Evolutionary conservation across 805 yeast genomes (phyloP).

Genomic region (Candida pseudoglaebosa): DNA sequence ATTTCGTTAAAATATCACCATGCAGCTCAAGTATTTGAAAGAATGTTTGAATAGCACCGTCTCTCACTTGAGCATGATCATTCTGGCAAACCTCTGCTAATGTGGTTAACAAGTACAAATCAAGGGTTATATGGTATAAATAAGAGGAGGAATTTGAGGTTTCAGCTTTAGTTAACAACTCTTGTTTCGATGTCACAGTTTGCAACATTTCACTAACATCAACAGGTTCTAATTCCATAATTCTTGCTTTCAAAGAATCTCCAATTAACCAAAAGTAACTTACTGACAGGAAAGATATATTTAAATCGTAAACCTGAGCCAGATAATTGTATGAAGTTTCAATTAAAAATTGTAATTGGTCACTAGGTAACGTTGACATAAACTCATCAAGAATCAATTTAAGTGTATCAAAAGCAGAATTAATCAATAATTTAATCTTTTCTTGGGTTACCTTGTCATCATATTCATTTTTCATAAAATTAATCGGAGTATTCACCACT

Average conservation of each 20-base stretch:
- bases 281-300: slow-evolving; percentile 85
- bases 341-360: slow-evolving; percentile 60
- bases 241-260: slow-evolving; percentile 49
- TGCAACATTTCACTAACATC: background rate
- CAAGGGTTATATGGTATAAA: slow-evolving; percentile 14
- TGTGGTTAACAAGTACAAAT: slow-evolving; percentile 50
- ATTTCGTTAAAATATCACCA: slow-evolving; percentile 45
- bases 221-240: slow-evolving; percentile 3
- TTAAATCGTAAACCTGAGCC: slow-evolving; percentile 66
- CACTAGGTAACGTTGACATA: slow-evolving; percentile 62
- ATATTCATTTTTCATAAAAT: slow-evolving; percentile 14
- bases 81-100: slow-evolving; percentile 64
- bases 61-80: slow-evolving; percentile 72
- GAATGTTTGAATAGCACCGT: slow-evolving; percentile 86
- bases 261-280: slow-evolving; percentile 92
- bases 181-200: slow-evolving; percentile 4
- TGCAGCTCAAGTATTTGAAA: slow-evolving; percentile 78
- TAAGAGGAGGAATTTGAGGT: slow-evolving; percentile 5
- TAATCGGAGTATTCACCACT: slow-evolving; percentile 59
- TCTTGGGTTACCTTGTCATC: slow-evolving; percentile 36
- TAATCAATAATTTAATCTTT: slow-evolving; percentile 49
- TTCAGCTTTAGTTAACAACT: slow-evolving; percentile 8
- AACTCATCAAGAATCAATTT: slow-evolving; percentile 86
- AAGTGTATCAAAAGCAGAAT: slow-evolving; percentile 74
- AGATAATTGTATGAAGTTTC: slow-evolving; percentile 73